phyloP scores from a whole-genome alignment of 805 yeast genomes.

The Barnettozyma pratensis region DNA sequence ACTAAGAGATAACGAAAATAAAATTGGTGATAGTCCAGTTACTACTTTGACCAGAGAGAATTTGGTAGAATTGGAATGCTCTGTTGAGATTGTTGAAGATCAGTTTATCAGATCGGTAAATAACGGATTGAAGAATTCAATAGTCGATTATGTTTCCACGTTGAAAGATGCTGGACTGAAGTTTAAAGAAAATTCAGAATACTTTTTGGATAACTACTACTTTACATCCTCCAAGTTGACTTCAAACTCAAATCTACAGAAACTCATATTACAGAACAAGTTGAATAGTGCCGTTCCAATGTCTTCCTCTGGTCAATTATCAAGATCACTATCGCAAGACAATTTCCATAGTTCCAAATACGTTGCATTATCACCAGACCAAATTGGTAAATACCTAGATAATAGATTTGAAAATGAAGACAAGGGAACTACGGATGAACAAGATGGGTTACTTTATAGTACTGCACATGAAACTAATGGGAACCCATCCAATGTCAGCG shows the following conservation, averaged over 20 bases:
- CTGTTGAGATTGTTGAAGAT: constrained; percentile 47
- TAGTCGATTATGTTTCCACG: constrained; percentile 36
- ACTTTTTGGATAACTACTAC: constrained; percentile 19
- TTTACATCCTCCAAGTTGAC: constrained; percentile 3
- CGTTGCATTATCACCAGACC: constrained; percentile 14
- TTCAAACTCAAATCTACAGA: constrained; percentile 19
- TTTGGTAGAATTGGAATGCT: constrained; percentile 45
- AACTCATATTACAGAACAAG: constrained; percentile 23
- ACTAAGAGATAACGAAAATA: constrained; percentile 39
- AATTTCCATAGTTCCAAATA: constrained; percentile 6
- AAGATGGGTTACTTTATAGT: background rate
- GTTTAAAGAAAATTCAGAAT: constrained; percentile 14
- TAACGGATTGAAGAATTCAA: constrained; percentile 38
- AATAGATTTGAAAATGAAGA: constrained; percentile 8
- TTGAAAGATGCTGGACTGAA: constrained; percentile 15
- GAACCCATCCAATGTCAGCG: background rate
- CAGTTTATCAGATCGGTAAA: constrained; percentile 46
- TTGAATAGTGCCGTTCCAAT: constrained; percentile 5
- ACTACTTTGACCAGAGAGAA: constrained; percentile 43
- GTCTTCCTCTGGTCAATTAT: background rate
- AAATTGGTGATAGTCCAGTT: constrained; percentile 40
- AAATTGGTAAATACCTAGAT: constrained; percentile 18
- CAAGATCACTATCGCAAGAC: background rate
- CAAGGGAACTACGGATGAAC: background rate
- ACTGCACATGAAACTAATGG: background rate